phyloP scores from a whole-genome alignment of 2,329 filamentous ascomycete species.

The Teratosphaeria destructans region DNA sequence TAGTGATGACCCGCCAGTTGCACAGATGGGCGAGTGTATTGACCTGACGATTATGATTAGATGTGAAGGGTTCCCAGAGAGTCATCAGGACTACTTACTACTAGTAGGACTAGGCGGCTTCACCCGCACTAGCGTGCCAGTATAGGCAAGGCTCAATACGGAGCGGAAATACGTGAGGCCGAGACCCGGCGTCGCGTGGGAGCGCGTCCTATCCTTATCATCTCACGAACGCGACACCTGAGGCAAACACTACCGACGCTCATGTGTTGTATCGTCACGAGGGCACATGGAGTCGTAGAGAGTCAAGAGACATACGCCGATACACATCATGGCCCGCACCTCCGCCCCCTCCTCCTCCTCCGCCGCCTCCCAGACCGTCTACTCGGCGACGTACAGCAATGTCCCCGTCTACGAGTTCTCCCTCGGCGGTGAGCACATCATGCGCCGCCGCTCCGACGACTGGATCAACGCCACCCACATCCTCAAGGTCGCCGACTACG shows the following conservation, averaged over 20 bases:
- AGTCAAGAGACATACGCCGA: too few relatives aligned
- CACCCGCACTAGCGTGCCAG: neutral
- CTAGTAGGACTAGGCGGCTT: too few relatives aligned
- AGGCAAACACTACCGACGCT: neutral
- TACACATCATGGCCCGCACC: neutral
- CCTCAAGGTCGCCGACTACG: slow-evolving; percentile 89
- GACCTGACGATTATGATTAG: too few relatives aligned
- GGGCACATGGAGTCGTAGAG: too few relatives aligned
- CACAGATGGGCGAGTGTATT: neutral
- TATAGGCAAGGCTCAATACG: too few relatives aligned
- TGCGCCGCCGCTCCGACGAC: slow-evolving; percentile 84
- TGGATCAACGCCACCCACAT: slow-evolving; percentile 99
- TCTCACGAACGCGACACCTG: neutral
- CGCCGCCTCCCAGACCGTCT: neutral
- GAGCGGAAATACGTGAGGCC: too few relatives aligned
- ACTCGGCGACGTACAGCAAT: slow-evolving; percentile 5
- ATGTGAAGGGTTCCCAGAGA: too few relatives aligned
- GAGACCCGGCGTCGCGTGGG: neutral
- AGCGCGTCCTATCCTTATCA: neutral
- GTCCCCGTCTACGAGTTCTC: slow-evolving; percentile 83
- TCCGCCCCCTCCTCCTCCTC: neutral
- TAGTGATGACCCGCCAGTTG: neutral
- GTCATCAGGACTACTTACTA: too few relatives aligned
- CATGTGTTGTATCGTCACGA: neutral
- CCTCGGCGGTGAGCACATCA: slow-evolving; percentile 81